Evolutionary conservation across 768 basidiomycete genomes (phyloP), one percentile per base, ranked within the genome.

Genomic region (Antrodiella citrinella): DNA sequence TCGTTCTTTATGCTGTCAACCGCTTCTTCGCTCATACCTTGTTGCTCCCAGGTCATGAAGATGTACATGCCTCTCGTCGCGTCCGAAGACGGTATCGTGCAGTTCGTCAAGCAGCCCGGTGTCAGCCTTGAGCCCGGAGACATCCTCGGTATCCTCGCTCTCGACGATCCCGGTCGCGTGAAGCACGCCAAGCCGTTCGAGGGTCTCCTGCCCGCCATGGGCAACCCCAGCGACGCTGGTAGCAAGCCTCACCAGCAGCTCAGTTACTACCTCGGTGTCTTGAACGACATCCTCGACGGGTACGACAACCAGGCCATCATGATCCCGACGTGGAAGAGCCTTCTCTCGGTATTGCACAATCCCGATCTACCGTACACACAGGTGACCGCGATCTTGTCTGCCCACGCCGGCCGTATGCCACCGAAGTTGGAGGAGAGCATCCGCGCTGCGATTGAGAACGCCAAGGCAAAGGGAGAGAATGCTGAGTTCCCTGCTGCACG

Each of bases 1-100:
- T 77, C 57, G 24, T 3, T 20, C 9, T 39, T 20, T n/a, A n/a
- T 19, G 2, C 1, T 3, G 19, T 22, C 45, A 5, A 50, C 26
- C 5, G n/a, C n/a, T n/a, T 38, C 35, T 38, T 38, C 21, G 7
- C 5, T 9, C 41, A 18, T n/a, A 43, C 18, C 19, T 18, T 15
- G 45, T 26, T n/a, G 19, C 23, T 38, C 38, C 51, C 48, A 87
- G 86, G 89, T 91, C 53, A 94, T 96, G 92, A 97, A 99, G 74
- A 99, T 98, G 96, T 96, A 96, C 69, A 96, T 99, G 95, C 93
- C 93, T 3, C 80, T 99, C 49, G 82, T 91, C 49, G 92, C 93
- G 4, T 80, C 86, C 2, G 96, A 99, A 65, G 91, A 95, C 65
- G 96, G 96, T 60, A 77, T 85, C 43, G 84, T 94, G 15, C 93